phyloP scores from a whole-genome alignment of 108 stramenopile genomes.

The Conticribra weissflogii region DNA sequence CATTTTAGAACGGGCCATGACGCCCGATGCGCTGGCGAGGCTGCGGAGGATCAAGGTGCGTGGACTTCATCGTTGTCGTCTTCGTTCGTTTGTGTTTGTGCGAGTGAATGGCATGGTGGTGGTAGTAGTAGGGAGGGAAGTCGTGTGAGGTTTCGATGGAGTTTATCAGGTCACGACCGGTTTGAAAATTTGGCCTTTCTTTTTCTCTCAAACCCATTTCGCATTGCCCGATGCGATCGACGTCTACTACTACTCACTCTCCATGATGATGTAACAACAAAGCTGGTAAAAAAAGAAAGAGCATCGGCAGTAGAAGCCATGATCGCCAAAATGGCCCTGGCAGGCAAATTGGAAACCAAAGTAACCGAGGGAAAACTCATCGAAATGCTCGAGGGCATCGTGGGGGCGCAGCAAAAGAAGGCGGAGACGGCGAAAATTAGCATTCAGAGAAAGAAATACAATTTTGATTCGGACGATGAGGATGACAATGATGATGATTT shows the following conservation, averaged over 20 bases:
- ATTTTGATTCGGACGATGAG: slow-evolving; percentile 85
- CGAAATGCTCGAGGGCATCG: slow-evolving; percentile 85
- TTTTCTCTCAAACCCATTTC: background rate
- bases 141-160: too few species aligned
- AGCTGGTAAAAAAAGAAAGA: slow-evolving; percentile 70
- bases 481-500: slow-evolving; percentile 85
- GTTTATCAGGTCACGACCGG: too few species aligned
- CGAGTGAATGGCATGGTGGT: background rate
- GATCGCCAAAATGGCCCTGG: slow-evolving; percentile 80
- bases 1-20: slow-evolving; percentile 82
- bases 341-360: slow-evolving; percentile 75
- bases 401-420: slow-evolving; percentile 46
- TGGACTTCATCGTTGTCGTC: background rate
- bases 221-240: background rate
- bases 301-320: slow-evolving; percentile 64
- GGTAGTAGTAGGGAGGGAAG: too few species aligned
- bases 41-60: slow-evolving; percentile 73
- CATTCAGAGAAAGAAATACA: slow-evolving; percentile 87
- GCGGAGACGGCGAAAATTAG: slow-evolving; percentile 57
- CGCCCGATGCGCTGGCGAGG: slow-evolving; percentile 78
- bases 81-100: slow-evolving; percentile 3
- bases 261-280: background rate
- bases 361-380: slow-evolving; percentile 82
- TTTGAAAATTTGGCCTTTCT: too few species aligned
- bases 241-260: too few species aligned